Conservation (phyloP, 306 rosid genomes). For the Casuarina cunninghamiana region DNA sequence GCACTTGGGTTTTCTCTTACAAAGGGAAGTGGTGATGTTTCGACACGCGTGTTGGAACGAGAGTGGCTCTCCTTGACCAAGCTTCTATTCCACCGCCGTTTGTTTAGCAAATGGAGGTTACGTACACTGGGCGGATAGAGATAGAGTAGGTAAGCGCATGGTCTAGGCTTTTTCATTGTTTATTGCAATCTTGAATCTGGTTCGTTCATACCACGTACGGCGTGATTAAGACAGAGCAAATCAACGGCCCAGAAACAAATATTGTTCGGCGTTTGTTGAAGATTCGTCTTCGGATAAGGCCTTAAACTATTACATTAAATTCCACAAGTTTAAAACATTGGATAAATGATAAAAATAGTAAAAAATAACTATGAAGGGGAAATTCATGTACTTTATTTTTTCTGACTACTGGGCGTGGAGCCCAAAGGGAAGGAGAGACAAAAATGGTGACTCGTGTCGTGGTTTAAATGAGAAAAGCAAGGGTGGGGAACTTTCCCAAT, state of each 20-base stretch:
- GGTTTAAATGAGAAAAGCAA: too few relatives aligned
- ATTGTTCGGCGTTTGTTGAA: not conserved
- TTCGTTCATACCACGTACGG: not conserved
- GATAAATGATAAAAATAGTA: too few relatives aligned
- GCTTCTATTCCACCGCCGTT: slow-evolving; percentile 12
- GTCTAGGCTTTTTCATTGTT: not conserved
- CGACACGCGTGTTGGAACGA: slow-evolving; percentile 20
- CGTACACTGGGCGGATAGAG: slow-evolving; percentile 3
- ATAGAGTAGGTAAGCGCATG: not conserved
- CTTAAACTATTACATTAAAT: too few relatives aligned
- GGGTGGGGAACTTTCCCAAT: too few relatives aligned
- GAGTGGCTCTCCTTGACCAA: slow-evolving; percentile 3
- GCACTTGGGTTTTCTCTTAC: not conserved
- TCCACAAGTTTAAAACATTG: too few relatives aligned
- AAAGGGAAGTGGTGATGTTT: not conserved
- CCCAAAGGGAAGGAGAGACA: too few relatives aligned
- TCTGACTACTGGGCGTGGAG: too few relatives aligned
- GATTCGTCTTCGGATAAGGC: not conserved
- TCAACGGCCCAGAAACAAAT: too few relatives aligned
- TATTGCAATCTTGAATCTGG: not conserved
- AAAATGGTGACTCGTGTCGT: too few relatives aligned
- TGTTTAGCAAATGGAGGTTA: slow-evolving; percentile 27
- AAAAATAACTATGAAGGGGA: too few relatives aligned
- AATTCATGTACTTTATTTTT: too few relatives aligned
- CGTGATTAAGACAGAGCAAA: too few relatives aligned